phyloP scores from a whole-genome alignment of 2,329 filamentous ascomycete genomes.

The Cladophialophora chaetospira region DNA sequence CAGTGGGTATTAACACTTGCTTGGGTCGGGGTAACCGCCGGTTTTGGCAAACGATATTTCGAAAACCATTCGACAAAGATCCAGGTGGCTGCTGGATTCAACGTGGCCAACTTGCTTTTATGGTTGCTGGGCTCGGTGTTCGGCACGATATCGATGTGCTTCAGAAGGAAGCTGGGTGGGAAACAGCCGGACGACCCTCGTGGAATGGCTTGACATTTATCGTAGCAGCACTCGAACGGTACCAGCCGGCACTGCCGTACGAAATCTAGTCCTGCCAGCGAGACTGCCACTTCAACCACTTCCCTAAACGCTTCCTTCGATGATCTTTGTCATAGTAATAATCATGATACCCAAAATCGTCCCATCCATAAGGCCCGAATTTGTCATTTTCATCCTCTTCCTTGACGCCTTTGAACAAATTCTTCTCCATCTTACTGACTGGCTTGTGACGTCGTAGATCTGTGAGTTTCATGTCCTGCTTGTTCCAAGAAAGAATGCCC shows the following conservation, averaged over 20 bases:
- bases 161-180: conserved; percentile 8
- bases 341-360: not conserved
- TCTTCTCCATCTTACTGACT: not conserved
- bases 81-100: conserved; percentile 1
- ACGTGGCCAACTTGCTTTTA: conserved; percentile 8
- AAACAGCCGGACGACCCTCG: conserved; percentile 4
- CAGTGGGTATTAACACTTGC: conserved; percentile 12
- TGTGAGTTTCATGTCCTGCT: not conserved
- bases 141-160: conserved; percentile 7
- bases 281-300: too few relatives aligned
- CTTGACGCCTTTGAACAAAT: not conserved
- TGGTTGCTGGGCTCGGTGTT: conserved; percentile 2
- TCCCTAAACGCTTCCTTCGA: not conserved
- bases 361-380: not conserved
- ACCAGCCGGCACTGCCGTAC: not conserved
- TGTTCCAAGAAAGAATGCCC: not conserved
- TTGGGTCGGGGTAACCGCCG: conserved; percentile 6
- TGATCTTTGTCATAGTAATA: not conserved
- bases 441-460: not conserved
- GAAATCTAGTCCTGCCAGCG: too few relatives aligned
- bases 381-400: not conserved
- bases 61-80: not conserved
- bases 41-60: conserved; percentile 3
- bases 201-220: not conserved
- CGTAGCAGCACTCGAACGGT: not conserved